Evolutionary conservation across 495 filamentous ascomycete genomes (phyloP), one percentile per base, ranked within the genome.

Genomic region (Hyaloscypha bicolor): DNA sequence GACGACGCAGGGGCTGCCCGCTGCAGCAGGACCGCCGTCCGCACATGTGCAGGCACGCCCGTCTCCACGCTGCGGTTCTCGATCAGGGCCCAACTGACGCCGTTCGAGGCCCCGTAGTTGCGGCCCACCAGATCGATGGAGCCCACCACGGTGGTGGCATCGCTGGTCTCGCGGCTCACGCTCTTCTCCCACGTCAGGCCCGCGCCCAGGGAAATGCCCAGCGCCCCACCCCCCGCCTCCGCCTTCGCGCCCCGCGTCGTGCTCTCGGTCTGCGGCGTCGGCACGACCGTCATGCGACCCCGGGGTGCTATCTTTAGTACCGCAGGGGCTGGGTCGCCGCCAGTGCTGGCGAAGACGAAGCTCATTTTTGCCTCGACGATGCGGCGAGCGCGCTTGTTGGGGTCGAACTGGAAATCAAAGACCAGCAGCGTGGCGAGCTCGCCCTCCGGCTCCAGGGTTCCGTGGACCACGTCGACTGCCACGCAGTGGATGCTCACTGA

Each of bases 11-110:
- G 57, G 9, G 75, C 62, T 22, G 66, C 55, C 12, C 74, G 64
- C 8, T 65, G 69, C 31, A 77, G 60, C 59, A 77, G 14, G 9
- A 77, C 71, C 16, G 70, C 72, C 16, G 68, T 66, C 11, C 69
- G 64, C 9, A 77, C 32, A 22, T 61, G 60, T 3, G 45, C 63
- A 0, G 74, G 74, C 1, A 74, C 72, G 1, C 75, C 75, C 2
- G 68, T 70, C 61, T 72, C 66, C 11, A 61, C 60, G 6, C 58
- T 58, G 19, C 31, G 9, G 52, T 77, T 73, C 61, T 76, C 75
- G 19, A 66, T 9, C 8, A 76, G 55, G 1, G 66, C 65, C 75
- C 75, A 76, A 4, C 55, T 62, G 6, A 64, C 70, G 6, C 33
- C 51, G 22, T 69, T 68, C n/a, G 60, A 25, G 32, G 68, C 62